A percentile compares a stretch with the other conserved stretches of the same genome.
Evolutionary conservation across 2,329 filamentous ascomycete species (phyloP).

Genomic region (Penicillium sp.): DNA sequence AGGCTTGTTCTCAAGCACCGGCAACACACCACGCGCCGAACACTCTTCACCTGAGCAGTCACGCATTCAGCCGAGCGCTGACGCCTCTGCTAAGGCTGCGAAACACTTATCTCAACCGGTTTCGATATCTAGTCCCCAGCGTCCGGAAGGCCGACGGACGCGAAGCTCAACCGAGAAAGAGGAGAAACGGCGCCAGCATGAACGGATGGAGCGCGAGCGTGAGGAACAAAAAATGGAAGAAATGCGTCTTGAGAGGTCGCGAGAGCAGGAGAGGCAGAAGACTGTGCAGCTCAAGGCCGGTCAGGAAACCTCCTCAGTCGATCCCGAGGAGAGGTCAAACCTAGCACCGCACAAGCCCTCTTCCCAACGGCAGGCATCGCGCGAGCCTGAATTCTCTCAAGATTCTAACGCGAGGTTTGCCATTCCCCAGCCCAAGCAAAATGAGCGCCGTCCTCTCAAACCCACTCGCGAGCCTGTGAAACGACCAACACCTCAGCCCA

Average conservation of each 20-base stretch:
- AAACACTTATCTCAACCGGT: constrained; percentile 21
- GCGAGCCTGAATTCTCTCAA: constrained; percentile 30
- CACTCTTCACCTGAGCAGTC: constrained; percentile 45
- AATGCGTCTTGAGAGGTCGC: constrained; percentile 33
- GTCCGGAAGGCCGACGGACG: constrained; percentile 48
- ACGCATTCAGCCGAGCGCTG: constrained; percentile 28
- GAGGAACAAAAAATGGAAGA: constrained; percentile 38
- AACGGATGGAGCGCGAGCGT: constrained; percentile 30
- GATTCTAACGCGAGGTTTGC: constrained; percentile 30
- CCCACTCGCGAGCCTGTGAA: constrained; percentile 43
- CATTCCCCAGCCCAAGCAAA: constrained; percentile 32
- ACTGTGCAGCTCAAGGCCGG: constrained; percentile 30
- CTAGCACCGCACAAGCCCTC: constrained; percentile 23
- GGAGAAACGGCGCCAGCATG: constrained; percentile 38
- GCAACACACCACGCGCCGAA: constrained; percentile 56
- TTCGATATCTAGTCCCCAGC: constrained; percentile 31
- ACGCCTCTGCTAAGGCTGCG: constrained; percentile 17
- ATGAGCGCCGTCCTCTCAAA: constrained; percentile 43
- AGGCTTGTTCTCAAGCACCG: constrained; percentile 75
- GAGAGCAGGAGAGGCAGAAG: constrained; percentile 37
- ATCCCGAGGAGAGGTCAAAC: constrained; percentile 33
- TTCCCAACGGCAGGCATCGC: constrained; percentile 28
- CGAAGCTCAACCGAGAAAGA: constrained; percentile 58
- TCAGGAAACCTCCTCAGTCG: constrained; percentile 32
- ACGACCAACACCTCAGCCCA: constrained; percentile 47